Conservation (phyloP, 2,329 filamentous ascomycete genomes). For the Massarina eburnea region DNA sequence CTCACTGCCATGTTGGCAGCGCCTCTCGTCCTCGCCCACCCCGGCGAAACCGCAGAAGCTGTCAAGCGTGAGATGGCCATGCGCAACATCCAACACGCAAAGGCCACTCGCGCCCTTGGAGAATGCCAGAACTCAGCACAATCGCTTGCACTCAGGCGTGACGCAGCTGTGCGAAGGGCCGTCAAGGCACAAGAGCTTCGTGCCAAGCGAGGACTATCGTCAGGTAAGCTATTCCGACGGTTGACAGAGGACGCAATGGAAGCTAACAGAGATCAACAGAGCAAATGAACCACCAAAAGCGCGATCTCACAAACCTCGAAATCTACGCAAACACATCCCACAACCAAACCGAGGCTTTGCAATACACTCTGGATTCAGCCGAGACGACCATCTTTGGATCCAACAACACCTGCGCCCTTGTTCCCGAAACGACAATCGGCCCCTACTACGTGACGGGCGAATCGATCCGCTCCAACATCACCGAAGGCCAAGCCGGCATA, state of each 20-base stretch:
- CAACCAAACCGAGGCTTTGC: slow-evolving; percentile 15
- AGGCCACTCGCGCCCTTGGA: slow-evolving; percentile 46
- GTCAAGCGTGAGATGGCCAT: slow-evolving; percentile 37
- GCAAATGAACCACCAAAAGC: no score
- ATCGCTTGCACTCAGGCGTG: no score
- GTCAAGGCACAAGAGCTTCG: no score
- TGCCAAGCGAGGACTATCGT: no score
- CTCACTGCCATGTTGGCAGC: no score
- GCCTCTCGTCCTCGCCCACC: slow-evolving; percentile 43
- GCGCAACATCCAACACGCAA: slow-evolving; percentile 33
- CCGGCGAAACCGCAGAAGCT: slow-evolving; percentile 39
- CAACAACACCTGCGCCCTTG: slow-evolving; percentile 40
- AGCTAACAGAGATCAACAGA: no score
- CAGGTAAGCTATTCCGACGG: no score
- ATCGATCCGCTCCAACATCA: not conserved
- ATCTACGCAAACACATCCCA: no score
- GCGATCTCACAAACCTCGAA: no score
- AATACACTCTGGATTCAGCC: not conserved
- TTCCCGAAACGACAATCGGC: slow-evolving; percentile 35
- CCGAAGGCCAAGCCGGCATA: slow-evolving; percentile 52
- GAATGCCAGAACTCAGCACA: slow-evolving; percentile 43
- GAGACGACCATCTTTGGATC: slow-evolving; percentile 31
- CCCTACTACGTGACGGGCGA: slow-evolving; percentile 26
- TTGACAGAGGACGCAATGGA: no score
- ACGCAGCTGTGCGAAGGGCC: no score